These are phyloP conservation scores for Colletotrichum sp. DNA, from an alignment of 2,329 filamentous ascomycete genomes.

Conservation along the genomic window DNA sequence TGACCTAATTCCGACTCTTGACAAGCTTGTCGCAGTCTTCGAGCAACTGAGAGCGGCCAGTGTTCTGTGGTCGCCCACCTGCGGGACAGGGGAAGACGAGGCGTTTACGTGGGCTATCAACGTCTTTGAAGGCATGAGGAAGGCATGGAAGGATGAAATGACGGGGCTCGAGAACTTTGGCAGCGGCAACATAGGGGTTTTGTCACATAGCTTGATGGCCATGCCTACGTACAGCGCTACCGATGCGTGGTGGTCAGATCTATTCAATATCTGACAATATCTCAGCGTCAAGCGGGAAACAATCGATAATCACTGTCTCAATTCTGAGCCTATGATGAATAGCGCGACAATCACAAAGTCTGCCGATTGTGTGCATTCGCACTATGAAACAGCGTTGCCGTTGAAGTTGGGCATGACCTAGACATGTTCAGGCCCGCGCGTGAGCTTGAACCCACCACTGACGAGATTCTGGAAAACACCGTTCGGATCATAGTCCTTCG, in stretches of 20 bases:
- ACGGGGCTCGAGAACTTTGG: not conserved
- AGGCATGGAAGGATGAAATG: not conserved
- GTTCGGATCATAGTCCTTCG: conserved; percentile 41
- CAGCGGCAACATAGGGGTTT: not conserved
- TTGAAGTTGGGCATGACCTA: not conserved
- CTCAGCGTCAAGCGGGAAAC: not conserved
- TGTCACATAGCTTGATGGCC: not conserved
- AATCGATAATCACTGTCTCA: fast-evolving
- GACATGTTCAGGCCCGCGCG: not conserved
- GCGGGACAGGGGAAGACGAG: not conserved
- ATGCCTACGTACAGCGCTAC: not conserved
- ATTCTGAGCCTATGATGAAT: fast-evolving
- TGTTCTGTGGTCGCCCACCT: not conserved
- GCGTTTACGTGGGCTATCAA: not conserved
- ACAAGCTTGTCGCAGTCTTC: not conserved
- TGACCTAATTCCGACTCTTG: not conserved
- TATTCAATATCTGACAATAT: not conserved
- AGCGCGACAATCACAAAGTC: too few relatives aligned
- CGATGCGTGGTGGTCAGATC: not conserved
- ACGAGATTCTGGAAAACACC: conserved; percentile 40
- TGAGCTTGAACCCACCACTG: conserved; percentile 44
- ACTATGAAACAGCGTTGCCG: not conserved
- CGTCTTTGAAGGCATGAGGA: not conserved
- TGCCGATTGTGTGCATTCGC: not conserved
- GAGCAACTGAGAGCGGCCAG: not conserved